A percentile compares a stretch with the other conserved stretches of the same genome.
Conservation (phyloP, 495 filamentous ascomycete species). For the Pseudevernia furfuracea region DNA sequence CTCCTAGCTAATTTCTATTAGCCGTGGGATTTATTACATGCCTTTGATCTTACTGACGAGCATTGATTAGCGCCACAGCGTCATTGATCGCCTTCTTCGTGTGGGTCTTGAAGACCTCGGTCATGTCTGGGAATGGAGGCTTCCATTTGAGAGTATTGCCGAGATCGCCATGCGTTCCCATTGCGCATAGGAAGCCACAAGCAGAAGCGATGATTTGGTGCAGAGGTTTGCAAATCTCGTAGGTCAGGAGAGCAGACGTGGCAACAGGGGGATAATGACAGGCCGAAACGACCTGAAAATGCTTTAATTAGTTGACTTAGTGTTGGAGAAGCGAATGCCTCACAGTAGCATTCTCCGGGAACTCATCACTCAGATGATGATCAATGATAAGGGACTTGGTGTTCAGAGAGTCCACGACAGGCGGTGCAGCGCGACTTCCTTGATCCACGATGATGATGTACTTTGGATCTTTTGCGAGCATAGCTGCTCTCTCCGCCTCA, state of each 20-base stretch:
- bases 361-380: conserved; percentile 49
- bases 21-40: not conserved
- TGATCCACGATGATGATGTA: conserved; percentile 56
- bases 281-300: conserved; percentile 39
- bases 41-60: conserved; percentile 28
- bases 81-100: conserved; percentile 50
- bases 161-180: conserved; percentile 55
- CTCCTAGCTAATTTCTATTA: conserved; percentile 33
- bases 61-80: conserved; percentile 50
- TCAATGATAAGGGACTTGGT: conserved; percentile 48
- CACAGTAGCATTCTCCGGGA: conserved; percentile 38
- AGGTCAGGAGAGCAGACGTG: conserved; percentile 49
- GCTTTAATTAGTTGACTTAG: not conserved
- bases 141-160: conserved; percentile 51
- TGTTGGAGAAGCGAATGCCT: not conserved
- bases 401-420: conserved; percentile 37
- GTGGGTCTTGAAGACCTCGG: conserved; percentile 44
- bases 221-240: conserved; percentile 46
- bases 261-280: conserved; percentile 51
- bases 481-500: conserved; percentile 37
- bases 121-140: conserved; percentile 52
- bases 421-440: conserved; percentile 43
- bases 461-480: conserved; percentile 39
- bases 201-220: conserved; percentile 35
- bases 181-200: conserved; percentile 47